Base-by-base conservation (phyloP, 1,139 yeast genomes). In the Zygosaccharomyces pseudobailii region DNA sequence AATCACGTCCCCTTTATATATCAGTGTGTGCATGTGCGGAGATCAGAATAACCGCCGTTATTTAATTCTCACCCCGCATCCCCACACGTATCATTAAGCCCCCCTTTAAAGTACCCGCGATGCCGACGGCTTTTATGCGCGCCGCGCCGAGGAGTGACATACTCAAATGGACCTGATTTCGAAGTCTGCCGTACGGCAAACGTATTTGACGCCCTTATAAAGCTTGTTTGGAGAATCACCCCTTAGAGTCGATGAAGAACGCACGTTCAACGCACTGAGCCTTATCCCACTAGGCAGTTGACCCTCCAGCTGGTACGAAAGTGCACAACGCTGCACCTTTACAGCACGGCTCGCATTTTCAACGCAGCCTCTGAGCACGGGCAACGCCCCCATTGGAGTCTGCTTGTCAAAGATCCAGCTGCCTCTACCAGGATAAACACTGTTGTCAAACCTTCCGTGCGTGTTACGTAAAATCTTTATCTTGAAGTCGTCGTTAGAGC, bases 191-290 rank as follows among this genome's bases (percentile, higher is more conserved):
- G 87, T 74, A 45, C 70, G 69, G 4, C 96, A 82, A 9, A 78
- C 70, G 62, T 90, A 90, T 61, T 90, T 86, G 24, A 90, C 97
- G 1, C 98, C 97, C 64, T 90, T 92, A 71, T 82, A 92, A 0
- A 96, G 95, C 59, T 19, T 80, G 82, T 2, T 76, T 72, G 3
- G 79, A 82, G 13, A 79, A 3, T 25, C 37, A 17, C 19, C 22
- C 20, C 37, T 46, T 9, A 32, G 22, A 23, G 36, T 44, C 8
- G 42, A 17, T 10, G 44, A 42, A 20, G 47, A 36, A 17, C 73
- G 61, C 8, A 90, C 77, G 57, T 82, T 78, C 47, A 90, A 69
- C 23, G 82, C 74, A 21, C 79, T 83, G 1, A 90, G 87, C 53
- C 78, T 79, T 38, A 84, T 68, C 0, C 95, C 92, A 63, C 95